These are phyloP conservation scores for Solanum microdontum DNA, from an alignment of 257 asterid genomes.

Conservation along the genomic window DNA sequence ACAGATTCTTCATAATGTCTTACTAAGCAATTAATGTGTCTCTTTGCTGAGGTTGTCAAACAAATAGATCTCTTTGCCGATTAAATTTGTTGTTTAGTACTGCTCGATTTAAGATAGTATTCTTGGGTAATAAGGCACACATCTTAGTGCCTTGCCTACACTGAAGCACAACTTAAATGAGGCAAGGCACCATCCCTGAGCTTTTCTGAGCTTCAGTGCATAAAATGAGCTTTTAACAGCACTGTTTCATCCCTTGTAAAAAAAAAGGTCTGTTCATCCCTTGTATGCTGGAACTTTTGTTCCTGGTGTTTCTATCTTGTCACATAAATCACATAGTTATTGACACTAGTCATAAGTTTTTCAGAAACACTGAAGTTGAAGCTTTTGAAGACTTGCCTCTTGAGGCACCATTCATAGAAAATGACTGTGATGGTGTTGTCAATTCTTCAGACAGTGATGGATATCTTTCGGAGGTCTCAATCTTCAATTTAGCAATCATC, in stretches of 20 bases:
- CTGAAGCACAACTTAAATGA: not conserved
- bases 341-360: conserved; percentile 2
- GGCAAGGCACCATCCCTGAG: not conserved
- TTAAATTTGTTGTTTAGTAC: not conserved
- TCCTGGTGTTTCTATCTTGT: not conserved
- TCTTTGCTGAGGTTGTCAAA: not conserved
- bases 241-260: not conserved
- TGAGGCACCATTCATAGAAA: conserved; percentile 48
- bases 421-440: conserved; percentile 31
- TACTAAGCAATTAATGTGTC: not conserved
- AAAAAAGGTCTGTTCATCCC: not conserved
- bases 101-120: not conserved
- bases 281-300: not conserved
- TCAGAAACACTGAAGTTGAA: conserved; percentile 36
- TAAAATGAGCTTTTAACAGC: not conserved
- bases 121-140: not conserved
- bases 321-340: not conserved
- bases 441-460: conserved; percentile 89
- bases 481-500: conserved; percentile 11
- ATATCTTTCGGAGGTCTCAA: conserved; percentile 81
- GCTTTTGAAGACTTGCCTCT: conserved; percentile 34
- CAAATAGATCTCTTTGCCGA: not conserved
- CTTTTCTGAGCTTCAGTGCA: not conserved
- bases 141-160: not conserved
- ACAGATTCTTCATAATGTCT: not conserved